Base-by-base conservation (phyloP, 768 basidiomycete genomes). In the Auricularia heimuer region DNA sequence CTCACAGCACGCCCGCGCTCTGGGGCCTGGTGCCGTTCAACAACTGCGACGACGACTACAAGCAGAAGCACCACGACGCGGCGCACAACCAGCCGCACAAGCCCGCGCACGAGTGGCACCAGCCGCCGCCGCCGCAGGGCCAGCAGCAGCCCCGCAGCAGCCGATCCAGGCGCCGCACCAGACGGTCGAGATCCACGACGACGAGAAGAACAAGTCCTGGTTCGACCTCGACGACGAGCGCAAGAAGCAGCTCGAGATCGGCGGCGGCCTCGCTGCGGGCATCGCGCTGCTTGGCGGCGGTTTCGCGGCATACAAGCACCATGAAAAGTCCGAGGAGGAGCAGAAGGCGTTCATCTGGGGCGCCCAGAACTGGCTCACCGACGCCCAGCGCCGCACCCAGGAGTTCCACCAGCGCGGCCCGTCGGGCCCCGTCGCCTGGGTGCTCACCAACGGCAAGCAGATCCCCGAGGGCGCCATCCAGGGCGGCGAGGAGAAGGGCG, bases 161-260 rank as follows among this genome's bases (percentile, higher is more conserved):
- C 61, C 69, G 74, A 64, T 71, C 72, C 44, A 68, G 76, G 7
- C 69, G 77, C 68, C 72, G 45, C 76, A 79, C 18, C 62, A 42
- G 56, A 60, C 56, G 24, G 56, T 33, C 36, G 21, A n/a, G 10
- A 14, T 47, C 37, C 18, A 42, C 4, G 16, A n/a, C 56, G 80
- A 83, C 64, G 81, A 83, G 61, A 75, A 80, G 47, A 76, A 84
- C 74, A 79, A 81, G 67, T 75, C 79, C 65, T 87, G 85, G 86
- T 82, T 75, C 64, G 80, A 82, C 64, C 67, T 83, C n/a, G 78
- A 80, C 62, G 83, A 83, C 3, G 42, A 67, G 12, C 79, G 74
- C 67, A 88, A 86, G 80, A 78, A 85, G 68, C 73, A 85, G 66
- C 77, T 87, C 42, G 82, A 82, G 77, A 70, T 89, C 65, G 89